Evolutionary conservation across 371 early-diverging fungal genomes (phyloP).

Genomic region (Conidiobolus incongruus): DNA sequence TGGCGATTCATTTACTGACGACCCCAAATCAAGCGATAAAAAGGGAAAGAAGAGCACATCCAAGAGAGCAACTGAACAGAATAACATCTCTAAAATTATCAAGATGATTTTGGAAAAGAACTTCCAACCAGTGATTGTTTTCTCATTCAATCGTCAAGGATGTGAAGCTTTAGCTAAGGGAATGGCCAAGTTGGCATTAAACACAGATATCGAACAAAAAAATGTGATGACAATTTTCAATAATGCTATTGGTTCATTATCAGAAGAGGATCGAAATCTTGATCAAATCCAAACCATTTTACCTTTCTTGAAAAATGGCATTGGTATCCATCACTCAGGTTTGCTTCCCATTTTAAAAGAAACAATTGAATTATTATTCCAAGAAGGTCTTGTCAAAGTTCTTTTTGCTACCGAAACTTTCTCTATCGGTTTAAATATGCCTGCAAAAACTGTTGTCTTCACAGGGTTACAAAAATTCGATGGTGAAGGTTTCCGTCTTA

Average conservation of each 20-base stretch:
- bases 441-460: conserved; percentile 98
- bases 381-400: conserved; percentile 94
- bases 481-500: conserved; percentile 71
- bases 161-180: conserved; percentile 89
- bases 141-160: conserved; percentile 92
- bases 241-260: conserved; percentile 78
- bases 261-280: conserved; percentile 84
- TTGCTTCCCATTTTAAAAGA: conserved; percentile 98
- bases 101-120: conserved; percentile 83
- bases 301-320: conserved; percentile 88
- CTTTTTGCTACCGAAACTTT: conserved; percentile 99
- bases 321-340: conserved; percentile 99
- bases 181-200: conserved; percentile 87
- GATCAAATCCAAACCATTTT: conserved; percentile 91
- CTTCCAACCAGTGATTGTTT: conserved; percentile 98
- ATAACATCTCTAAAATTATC: conserved; percentile 84
- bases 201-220: conserved; percentile 65
- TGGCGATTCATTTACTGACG: background rate
- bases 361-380: conserved; percentile 98
- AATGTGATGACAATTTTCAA: conserved; percentile 73
- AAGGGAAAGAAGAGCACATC: background rate
- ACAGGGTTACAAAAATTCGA: conserved; percentile 96
- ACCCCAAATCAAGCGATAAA: background rate
- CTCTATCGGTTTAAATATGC: conserved; percentile 99
- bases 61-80: conserved; percentile 27